phyloP scores from a whole-genome alignment of 2,329 filamentous ascomycete genomes.

The Amylocarpus encephaloides region DNA sequence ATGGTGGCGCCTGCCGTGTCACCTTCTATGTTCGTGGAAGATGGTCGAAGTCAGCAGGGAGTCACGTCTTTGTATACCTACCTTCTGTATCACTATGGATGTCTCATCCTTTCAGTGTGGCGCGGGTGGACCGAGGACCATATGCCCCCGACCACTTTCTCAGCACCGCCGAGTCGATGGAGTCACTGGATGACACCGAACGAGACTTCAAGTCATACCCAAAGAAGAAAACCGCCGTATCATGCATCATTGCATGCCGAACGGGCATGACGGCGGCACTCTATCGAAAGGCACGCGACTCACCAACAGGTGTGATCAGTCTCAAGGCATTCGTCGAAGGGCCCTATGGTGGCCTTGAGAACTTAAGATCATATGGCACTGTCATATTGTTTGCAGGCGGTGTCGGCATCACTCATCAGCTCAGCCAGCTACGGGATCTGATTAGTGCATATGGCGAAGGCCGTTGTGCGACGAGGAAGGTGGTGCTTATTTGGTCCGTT shows the following conservation, averaged over 20 bases:
- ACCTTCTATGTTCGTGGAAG: conserved; percentile 66
- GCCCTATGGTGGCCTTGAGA: conserved; percentile 65
- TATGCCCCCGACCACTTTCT: not conserved
- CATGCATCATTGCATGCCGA: conserved; percentile 35
- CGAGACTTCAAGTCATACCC: not conserved
- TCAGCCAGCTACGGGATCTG: conserved; percentile 65
- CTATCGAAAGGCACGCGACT: conserved; percentile 55
- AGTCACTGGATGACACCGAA: conserved; percentile 1
- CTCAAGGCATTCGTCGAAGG: conserved; percentile 65
- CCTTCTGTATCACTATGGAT: conserved; percentile 65
- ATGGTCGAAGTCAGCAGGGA: conserved; percentile 64
- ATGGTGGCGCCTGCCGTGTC: conserved; percentile 64
- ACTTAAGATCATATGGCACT: conserved; percentile 66
- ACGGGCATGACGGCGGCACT: conserved; percentile 65
- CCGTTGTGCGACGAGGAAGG: conserved; percentile 60
- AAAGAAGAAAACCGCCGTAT: conserved; percentile 6
- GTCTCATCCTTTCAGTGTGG: conserved; percentile 70
- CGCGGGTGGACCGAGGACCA: conserved; percentile 53
- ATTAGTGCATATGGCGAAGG: conserved; percentile 58
- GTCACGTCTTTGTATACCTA: conserved; percentile 72
- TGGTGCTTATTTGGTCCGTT: conserved; percentile 69
- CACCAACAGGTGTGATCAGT: conserved; percentile 50
- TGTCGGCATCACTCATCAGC: conserved; percentile 71
- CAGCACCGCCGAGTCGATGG: conserved; percentile 36
- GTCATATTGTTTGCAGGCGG: conserved; percentile 72